Evolutionary conservation across 768 basidiomycete species (phyloP), one percentile per base, ranked within the genome.

Genomic region (Udeniomyces megalosporus): DNA sequence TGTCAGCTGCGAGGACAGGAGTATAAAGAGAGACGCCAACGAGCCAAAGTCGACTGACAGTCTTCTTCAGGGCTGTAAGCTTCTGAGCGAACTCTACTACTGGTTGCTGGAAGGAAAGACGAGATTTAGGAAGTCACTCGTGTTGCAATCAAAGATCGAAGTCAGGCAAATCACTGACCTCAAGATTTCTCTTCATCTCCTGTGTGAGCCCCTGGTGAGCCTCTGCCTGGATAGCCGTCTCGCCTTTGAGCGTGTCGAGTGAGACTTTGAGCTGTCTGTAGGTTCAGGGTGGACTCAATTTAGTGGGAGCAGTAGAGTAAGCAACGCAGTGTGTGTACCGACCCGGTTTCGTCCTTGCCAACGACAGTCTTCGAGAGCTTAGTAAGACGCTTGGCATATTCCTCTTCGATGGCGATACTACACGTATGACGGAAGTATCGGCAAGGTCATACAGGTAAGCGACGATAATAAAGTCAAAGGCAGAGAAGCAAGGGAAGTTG

Each of bases 341-440:
- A 91, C 90, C 91, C 93, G 67, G 91, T 87, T 75, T 96, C 95
- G 72, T 95, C 92, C 68, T 80, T 81, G 46, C 92, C 93, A 44
- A 95, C 8, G 80, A 68, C 62, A 77, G 68, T 26, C 74, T 87
- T 92, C 34, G 88, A 80, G 26, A 99, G 76, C 71, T 86, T 88
- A 24, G 79, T 75, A 15, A 99, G 70, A 31, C 84, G 81, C 74
- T 89, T 90, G 0, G 92, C 85, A 70, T 96, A 97, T 42, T 97
- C 93, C 69, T 96, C 91, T 73, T 97, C 92, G 66, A 96, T 95
- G 32, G 78, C 67, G 8, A 89, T 84, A 71, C 93, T 95, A 68
- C 4, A 52, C 46, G 57, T 22, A 14, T 17, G 4, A n/a, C 31
- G 11, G 50, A 45, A 34, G n/a, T n/a, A 61, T 49, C 26, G 31